Percentiles rank a stretch among this genome's conserved stretches.
phyloP scores from a whole-genome alignment of 1,284 basidiomycete species.

The Amylostereum chailletii region DNA sequence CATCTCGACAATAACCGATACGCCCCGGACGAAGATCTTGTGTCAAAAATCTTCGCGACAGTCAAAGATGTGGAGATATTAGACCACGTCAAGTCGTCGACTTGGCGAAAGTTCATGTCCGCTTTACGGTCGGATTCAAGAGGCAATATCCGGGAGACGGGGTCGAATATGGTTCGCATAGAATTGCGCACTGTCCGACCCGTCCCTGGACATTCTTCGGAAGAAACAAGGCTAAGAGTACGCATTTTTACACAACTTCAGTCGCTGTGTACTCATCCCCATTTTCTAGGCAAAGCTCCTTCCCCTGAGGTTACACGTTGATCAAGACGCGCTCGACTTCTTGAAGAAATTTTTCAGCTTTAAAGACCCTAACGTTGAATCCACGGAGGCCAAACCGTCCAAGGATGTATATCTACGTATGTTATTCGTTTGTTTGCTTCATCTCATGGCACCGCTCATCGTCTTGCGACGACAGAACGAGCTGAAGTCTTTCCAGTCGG shows the following conservation, averaged over 20 bases:
- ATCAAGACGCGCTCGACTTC: conserved; percentile 98
- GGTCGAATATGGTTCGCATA: conserved; percentile 87
- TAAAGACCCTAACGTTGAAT: conserved; percentile 47
- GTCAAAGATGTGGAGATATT: conserved; percentile 79
- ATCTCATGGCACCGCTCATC: conserved; percentile 1
- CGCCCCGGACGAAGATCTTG: conserved; percentile 42
- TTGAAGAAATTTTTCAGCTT: conserved; percentile 95
- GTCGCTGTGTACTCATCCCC: not conserved
- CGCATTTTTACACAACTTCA: conserved; percentile 17
- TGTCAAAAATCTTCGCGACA: conserved; percentile 60
- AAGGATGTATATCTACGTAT: conserved; percentile 71
- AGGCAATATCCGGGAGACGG: conserved; percentile 83
- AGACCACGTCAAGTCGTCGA: conserved; percentile 97
- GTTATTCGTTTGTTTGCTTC: conserved; percentile 16
- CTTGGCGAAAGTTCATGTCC: conserved; percentile 96
- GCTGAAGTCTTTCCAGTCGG: conserved; percentile 87
- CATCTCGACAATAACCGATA: conserved; percentile 64
- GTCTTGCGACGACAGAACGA: conserved; percentile 46
- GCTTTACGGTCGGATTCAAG: conserved; percentile 73
- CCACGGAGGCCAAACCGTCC: conserved; percentile 23
- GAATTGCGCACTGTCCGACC: conserved; percentile 74
- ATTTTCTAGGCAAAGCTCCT: conserved; percentile 69
- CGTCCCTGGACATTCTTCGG: conserved; percentile 51
- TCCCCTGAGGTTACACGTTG: conserved; percentile 88
- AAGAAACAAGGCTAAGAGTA: conserved; percentile 80